These are phyloP conservation scores for Platanthera zijinensis DNA, from an alignment of 106 monocot species.

Conservation along the genomic window DNA sequence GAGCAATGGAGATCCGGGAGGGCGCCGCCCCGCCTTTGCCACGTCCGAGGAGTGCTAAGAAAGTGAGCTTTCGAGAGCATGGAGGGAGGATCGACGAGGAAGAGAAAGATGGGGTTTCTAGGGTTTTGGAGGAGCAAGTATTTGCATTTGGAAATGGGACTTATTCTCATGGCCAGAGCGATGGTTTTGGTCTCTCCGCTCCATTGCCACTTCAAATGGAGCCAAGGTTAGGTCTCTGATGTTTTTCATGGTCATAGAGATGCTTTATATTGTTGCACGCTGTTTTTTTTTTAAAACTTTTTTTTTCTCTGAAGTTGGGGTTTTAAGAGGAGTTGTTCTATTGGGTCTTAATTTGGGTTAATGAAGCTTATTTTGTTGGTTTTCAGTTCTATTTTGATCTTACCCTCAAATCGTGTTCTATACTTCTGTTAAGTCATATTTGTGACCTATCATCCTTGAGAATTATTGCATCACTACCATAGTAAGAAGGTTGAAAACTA, in stretches of 20 bases:
- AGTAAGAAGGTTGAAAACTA: too few species aligned
- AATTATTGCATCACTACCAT: too few species aligned
- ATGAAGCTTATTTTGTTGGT: background rate
- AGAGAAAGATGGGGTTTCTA: conserved; percentile 3
- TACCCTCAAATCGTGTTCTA: too few species aligned
- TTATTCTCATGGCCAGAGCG: background rate
- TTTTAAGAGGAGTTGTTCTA: background rate
- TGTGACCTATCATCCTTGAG: too few species aligned
- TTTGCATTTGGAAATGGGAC: conserved; percentile 1
- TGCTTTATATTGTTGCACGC: background rate
- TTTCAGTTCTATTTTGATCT: background rate
- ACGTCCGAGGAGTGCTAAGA: conserved; percentile 17
- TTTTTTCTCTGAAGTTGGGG: background rate
- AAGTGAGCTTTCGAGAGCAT: conserved; percentile 40
- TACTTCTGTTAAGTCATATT: too few species aligned
- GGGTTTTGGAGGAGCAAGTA: conserved; percentile 6
- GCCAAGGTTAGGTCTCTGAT: conserved; percentile 6
- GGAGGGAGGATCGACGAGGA: background rate
- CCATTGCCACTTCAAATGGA: conserved; percentile 49
- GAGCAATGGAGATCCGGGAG: conserved; percentile 10
- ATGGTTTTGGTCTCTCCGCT: conserved; percentile 22
- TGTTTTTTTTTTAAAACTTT: background rate
- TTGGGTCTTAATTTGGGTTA: background rate
- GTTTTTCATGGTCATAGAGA: background rate
- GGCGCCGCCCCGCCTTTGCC: background rate